These are phyloP conservation scores for Melastoma candidum DNA, from an alignment of 441 rosid genomes.

Conservation along the genomic window DNA sequence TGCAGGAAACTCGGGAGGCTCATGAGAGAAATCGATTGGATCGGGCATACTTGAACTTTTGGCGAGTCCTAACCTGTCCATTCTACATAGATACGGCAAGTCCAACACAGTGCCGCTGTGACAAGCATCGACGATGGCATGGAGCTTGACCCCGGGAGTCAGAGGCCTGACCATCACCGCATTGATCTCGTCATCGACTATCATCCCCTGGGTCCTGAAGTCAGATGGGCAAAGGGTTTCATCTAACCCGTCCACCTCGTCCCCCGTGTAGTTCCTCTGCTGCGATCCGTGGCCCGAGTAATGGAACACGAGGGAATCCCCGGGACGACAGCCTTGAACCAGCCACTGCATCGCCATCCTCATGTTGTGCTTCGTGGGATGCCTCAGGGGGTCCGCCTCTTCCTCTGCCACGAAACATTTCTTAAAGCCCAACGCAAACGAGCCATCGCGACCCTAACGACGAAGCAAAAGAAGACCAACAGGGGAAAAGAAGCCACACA, in stretches of 20 bases:
- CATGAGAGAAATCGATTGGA: neutral
- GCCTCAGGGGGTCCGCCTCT: constrained; percentile 16
- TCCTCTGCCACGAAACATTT: constrained; percentile 34
- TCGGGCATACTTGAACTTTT: neutral
- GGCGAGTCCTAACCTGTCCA: constrained; percentile 40
- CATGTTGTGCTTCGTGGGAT: no score
- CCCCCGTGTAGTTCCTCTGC: constrained; percentile 32
- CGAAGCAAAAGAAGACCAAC: neutral
- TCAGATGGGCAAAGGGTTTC: constrained; percentile 61
- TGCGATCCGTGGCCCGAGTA: constrained; percentile 63
- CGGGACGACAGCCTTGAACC: constrained; percentile 7
- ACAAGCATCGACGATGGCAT: constrained; percentile 58
- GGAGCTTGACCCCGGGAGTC: constrained; percentile 52
- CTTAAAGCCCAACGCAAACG: neutral
- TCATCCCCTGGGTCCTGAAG: constrained; percentile 42
- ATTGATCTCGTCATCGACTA: constrained; percentile 58
- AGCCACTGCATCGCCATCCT: no score
- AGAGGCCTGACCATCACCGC: constrained; percentile 45
- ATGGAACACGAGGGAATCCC: constrained; percentile 62
- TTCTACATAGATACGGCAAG: constrained; percentile 54
- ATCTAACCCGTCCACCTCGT: constrained; percentile 54
- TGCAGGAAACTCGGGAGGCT: constrained; percentile 9
- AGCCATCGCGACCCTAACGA: neutral
- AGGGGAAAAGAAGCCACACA: neutral
- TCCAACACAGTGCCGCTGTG: constrained; percentile 62